Conservation (phyloP, 345 rosid genomes). For the Eutrema japonicum region DNA sequence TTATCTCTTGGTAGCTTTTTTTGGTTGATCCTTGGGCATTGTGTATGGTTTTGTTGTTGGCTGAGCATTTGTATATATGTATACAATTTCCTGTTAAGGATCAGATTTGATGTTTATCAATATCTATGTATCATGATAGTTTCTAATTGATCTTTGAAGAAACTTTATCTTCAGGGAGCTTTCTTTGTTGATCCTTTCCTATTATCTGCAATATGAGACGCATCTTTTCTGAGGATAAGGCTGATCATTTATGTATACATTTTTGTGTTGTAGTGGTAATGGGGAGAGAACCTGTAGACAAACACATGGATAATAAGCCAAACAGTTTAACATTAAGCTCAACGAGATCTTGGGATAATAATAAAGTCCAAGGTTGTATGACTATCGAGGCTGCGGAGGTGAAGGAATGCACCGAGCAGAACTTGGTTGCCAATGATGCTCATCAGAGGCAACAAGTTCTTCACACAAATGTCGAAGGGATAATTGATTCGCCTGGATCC, state of each 20-base stretch:
- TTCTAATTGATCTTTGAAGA: background rate
- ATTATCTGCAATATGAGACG: background rate
- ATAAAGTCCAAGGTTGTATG: conserved; percentile 44
- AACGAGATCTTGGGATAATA: conserved; percentile 42
- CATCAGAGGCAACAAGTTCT: conserved; percentile 48
- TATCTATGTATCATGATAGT: background rate
- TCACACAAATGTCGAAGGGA: background rate
- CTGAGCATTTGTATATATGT: background rate
- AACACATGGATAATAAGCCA: conserved; percentile 61
- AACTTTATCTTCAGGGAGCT: background rate
- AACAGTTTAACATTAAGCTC: conserved; percentile 47
- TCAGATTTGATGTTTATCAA: background rate
- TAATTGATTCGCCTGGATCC: conserved; percentile 42
- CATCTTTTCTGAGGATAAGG: no score
- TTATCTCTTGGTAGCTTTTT: no score
- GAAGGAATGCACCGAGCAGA: conserved; percentile 47
- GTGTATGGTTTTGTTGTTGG: no score
- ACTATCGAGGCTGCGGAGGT: conserved; percentile 44
- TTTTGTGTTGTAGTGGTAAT: conserved; percentile 47
- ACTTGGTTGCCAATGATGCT: conserved; percentile 54
- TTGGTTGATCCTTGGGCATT: no score
- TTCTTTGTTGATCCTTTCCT: background rate
- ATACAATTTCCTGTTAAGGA: background rate
- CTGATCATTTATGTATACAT: background rate
- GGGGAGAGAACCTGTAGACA: conserved; percentile 69